A percentile compares a stretch with the other conserved stretches of the same genome.
These are phyloP conservation scores for Leccinum uliginosum DNA, from an alignment of 768 basidiomycete genomes.

Conservation along the genomic window DNA sequence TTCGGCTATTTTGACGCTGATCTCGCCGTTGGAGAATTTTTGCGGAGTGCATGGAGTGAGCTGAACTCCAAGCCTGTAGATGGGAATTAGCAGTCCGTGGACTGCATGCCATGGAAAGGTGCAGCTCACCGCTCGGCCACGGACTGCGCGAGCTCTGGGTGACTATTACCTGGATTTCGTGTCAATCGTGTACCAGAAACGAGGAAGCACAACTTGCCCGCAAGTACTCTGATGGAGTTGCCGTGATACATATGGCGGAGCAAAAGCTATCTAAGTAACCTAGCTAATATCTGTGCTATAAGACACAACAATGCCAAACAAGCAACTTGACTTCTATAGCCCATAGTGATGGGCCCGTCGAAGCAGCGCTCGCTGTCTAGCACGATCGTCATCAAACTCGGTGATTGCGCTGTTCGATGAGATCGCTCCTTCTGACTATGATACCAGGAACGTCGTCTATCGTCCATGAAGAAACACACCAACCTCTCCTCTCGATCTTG, in stretches of 20 bases:
- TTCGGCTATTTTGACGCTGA: constrained; percentile 91
- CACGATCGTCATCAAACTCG: constrained; percentile 86
- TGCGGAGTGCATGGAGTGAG: constrained; percentile 82
- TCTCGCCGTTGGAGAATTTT: constrained; percentile 94
- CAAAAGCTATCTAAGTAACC: constrained; percentile 1
- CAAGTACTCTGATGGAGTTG: constrained; percentile 72
- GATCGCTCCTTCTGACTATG: constrained; percentile 6
- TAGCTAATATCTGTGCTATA: constrained; percentile 6
- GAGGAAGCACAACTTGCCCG: constrained; percentile 45
- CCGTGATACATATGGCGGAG: constrained; percentile 61
- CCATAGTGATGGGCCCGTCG: constrained; percentile 8
- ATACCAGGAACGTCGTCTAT: constrained; percentile 84
- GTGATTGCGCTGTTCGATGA: constrained; percentile 35
- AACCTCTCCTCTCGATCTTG: constrained; percentile 85
- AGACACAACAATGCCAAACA: constrained; percentile 17
- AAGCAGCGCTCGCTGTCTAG: constrained; percentile 34
- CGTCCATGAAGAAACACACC: constrained; percentile 89
- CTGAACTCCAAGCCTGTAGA: constrained; percentile 79
- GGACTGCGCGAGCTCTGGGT: constrained; percentile 92
- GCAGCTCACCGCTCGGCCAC: constrained; percentile 95
- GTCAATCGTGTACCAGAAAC: constrained; percentile 8
- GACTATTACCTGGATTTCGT: constrained; percentile 78
- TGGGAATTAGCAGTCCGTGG: constrained; percentile 47
- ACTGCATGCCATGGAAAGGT: constrained; percentile 37
- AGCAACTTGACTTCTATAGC: not conserved